Conservation (phyloP, 2,329 filamentous ascomycete genomes). For the Penicillium verrucosum region DNA sequence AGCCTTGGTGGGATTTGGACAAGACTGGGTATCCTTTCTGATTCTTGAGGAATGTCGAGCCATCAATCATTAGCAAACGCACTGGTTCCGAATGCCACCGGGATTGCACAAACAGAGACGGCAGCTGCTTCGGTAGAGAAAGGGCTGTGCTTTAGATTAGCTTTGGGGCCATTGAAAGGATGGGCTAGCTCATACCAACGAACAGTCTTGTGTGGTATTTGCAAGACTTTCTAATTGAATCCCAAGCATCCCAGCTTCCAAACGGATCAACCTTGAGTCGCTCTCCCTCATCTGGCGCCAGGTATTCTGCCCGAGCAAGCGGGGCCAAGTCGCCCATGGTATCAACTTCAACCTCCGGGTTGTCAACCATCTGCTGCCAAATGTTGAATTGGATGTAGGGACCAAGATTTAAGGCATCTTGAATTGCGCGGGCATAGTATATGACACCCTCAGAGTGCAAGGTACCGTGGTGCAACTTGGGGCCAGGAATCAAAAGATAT, state of each 20-base stretch:
- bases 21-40: constrained; percentile 58
- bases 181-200: constrained; percentile 64
- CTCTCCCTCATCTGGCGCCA: constrained; percentile 31
- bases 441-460: constrained; percentile 51
- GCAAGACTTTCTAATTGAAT: constrained; percentile 78
- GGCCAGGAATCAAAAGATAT: constrained; percentile 78
- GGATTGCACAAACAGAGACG: constrained; percentile 54
- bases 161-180: not conserved
- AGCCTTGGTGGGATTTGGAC: constrained; percentile 55
- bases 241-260: constrained; percentile 90
- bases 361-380: constrained; percentile 78
- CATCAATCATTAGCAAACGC: constrained; percentile 54
- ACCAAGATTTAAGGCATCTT: constrained; percentile 72
- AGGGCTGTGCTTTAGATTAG: constrained; percentile 46
- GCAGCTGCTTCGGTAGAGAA: constrained; percentile 58
- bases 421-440: constrained; percentile 79
- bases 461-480: constrained; percentile 60
- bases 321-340: constrained; percentile 45
- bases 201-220: constrained; percentile 77
- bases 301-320: constrained; percentile 43
- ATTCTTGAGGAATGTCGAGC: constrained; percentile 56
- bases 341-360: constrained; percentile 55
- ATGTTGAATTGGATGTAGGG: constrained; percentile 76
- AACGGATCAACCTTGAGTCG: constrained; percentile 64
- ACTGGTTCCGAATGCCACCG: constrained; percentile 64